Conservation (phyloP, 257 asterid species). For the Primulina eburnea region DNA sequence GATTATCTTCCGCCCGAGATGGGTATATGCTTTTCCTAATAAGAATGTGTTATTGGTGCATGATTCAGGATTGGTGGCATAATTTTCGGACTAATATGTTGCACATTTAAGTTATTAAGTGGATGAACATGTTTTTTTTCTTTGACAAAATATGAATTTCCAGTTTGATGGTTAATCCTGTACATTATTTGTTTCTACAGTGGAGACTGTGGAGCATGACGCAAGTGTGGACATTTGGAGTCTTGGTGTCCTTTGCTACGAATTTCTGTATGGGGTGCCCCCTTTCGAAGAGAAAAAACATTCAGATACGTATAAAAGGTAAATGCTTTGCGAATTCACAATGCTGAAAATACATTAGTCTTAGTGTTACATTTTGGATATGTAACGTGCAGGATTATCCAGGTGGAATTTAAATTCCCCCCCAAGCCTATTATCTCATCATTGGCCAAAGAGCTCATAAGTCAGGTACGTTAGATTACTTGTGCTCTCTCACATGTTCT, state of each 20-base stretch:
- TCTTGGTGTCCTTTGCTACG: constrained; percentile 92
- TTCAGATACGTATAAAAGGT: constrained; percentile 94
- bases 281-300: constrained; percentile 97
- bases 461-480: constrained; percentile 50
- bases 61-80: not conserved
- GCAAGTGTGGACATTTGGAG: constrained; percentile 97
- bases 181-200: constrained; percentile 32
- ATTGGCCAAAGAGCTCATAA: constrained; percentile 83
- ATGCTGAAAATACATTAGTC: not conserved
- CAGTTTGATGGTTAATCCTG: not conserved
- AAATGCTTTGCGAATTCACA: not conserved
- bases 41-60: constrained; percentile 2
- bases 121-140: no score
- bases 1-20: constrained; percentile 99
- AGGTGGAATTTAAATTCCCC: constrained; percentile 92
- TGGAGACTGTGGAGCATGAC: constrained; percentile 95
- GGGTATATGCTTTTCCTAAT: constrained; percentile 51
- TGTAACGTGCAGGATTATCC: constrained; percentile 62
- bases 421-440: constrained; percentile 79
- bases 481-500: not conserved
- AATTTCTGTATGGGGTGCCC: constrained; percentile 87
- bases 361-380: not conserved
- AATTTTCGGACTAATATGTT: not conserved
- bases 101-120: not conserved
- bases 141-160: not conserved